Conservation (phyloP, 208 protist species). For the Strigomonas culicis region DNA sequence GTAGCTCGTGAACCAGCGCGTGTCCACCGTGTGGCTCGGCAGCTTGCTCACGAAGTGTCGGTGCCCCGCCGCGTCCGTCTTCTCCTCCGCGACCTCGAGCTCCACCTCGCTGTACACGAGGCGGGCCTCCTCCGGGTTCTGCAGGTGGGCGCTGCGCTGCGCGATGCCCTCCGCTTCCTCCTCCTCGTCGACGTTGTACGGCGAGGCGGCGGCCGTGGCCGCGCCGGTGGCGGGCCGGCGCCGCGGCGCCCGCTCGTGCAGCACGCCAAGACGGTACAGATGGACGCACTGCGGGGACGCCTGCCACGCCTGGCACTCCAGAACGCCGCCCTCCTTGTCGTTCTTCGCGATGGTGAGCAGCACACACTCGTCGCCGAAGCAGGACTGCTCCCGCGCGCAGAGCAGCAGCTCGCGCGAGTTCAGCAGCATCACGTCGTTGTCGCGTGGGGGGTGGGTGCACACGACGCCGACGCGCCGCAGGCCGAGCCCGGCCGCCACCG, state of each 20-base stretch:
- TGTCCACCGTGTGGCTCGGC: constrained; percentile 72
- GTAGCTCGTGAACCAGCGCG: constrained; percentile 87
- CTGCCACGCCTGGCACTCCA: constrained; percentile 86
- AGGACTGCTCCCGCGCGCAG: constrained; percentile 75
- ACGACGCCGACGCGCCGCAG: constrained; percentile 76
- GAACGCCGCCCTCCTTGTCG: constrained; percentile 18
- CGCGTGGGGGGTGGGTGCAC: constrained; percentile 72
- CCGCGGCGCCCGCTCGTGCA: constrained; percentile 35
- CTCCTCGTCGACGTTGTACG: neutral
- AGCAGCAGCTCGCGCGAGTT: constrained; percentile 70
- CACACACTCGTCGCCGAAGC: constrained; percentile 85
- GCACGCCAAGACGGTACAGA: constrained; percentile 67
- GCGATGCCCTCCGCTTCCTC: neutral
- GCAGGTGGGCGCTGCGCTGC: constrained; percentile 10
- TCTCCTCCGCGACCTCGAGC: constrained; percentile 77
- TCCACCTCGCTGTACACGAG: constrained; percentile 51
- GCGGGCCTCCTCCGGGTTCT: constrained; percentile 24
- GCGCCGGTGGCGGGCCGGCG: neutral
- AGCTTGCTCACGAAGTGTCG: constrained; percentile 53
- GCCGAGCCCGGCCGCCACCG: constrained; percentile 57
- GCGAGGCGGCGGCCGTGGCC: neutral
- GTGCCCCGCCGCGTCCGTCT: constrained; percentile 61
- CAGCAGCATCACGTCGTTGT: constrained; percentile 31
- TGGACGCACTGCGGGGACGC: constrained; percentile 81
- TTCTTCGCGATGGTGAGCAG: constrained; percentile 74